phyloP scores from a whole-genome alignment of 345 rosid genomes.

The Rhodamnia rubescens region DNA sequence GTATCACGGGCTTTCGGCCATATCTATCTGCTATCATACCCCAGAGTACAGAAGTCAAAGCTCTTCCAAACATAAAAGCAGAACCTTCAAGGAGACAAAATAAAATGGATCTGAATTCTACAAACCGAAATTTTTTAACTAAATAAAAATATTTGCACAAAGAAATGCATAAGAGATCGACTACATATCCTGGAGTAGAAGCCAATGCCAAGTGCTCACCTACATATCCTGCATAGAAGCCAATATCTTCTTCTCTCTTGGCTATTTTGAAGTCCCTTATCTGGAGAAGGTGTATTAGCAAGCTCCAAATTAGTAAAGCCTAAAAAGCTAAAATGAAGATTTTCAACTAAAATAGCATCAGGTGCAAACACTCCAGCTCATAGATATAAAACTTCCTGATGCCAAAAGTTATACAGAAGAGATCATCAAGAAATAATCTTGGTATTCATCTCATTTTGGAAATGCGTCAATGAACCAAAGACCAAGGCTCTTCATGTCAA shows the following conservation, averaged over 20 bases:
- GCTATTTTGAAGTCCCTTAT: conserved; percentile 52
- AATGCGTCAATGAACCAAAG: background rate
- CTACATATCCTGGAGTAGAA: no score
- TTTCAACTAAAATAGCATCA: background rate
- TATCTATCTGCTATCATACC: conserved; percentile 70
- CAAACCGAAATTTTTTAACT: background rate
- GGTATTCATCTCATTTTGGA: background rate
- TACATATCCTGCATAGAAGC: conserved; percentile 64
- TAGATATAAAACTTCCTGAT: background rate
- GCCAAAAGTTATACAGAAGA: background rate
- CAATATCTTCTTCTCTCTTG: conserved; percentile 61
- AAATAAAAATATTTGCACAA: background rate
- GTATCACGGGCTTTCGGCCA: conserved; percentile 70
- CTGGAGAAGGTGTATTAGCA: conserved; percentile 13
- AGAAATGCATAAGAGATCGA: background rate
- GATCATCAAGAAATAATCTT: background rate
- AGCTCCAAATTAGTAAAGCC: background rate
- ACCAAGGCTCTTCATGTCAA: background rate
- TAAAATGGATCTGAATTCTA: background rate
- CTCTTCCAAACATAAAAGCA: conserved; percentile 84
- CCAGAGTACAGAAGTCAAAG: conserved; percentile 64
- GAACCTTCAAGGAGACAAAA: conserved; percentile 30
- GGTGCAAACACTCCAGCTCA: background rate
- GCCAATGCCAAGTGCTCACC: conserved; percentile 16
- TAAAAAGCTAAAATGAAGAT: background rate